Evolutionary conservation across 371 early-diverging fungal species (phyloP), one percentile per base, ranked within the genome.

Genomic region (Scutellospora calospora): DNA sequence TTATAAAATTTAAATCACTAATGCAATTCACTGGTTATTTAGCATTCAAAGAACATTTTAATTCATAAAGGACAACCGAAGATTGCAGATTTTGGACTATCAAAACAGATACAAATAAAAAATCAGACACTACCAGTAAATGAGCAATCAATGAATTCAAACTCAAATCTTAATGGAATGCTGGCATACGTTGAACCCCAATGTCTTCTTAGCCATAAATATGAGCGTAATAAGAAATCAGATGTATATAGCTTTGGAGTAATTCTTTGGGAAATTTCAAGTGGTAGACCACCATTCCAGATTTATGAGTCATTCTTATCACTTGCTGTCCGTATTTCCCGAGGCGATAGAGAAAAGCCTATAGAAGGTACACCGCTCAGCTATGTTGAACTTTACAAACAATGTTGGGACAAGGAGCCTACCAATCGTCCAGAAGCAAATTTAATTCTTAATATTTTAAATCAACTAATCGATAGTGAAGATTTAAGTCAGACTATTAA

Each of bases 161-260:
- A 3, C 18, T 54, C 76, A 45, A 25, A 31, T 59, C 9, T 55
- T n/a, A 49, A 59, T 20, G 76, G 76, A 16, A 3, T 20, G 25
- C 27, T 54, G 31, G 25, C 41, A 22, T 75, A 75, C 22, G 35
- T 75, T 33, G 76, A 57, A 33, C 76, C 76, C 11, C 35, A 16
- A 59, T 22, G 27, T 49, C 2, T 75, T 2, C 12, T 14, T 57
- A 55, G 57, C 20, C 38, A 55, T 9, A 9, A 57, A 29, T 12
- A 75, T n/a, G 57, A 29, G 35, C 27, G 38, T 12, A 33, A 33
- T 38, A 31, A 31, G 29, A 75, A 59, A 22, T 75, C 76, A 38
- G 76, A 75, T 55, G 22, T 75, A 57, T 75, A 57, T 59, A 75
- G 59, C 57, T 31, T 75, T 33, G 76, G 76, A n/a, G 31, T 75